Percentiles rank a stretch among this genome's conserved stretches.
Conservation (phyloP, 345 rosid species). For the Chamaenerion angustifolium region DNA sequence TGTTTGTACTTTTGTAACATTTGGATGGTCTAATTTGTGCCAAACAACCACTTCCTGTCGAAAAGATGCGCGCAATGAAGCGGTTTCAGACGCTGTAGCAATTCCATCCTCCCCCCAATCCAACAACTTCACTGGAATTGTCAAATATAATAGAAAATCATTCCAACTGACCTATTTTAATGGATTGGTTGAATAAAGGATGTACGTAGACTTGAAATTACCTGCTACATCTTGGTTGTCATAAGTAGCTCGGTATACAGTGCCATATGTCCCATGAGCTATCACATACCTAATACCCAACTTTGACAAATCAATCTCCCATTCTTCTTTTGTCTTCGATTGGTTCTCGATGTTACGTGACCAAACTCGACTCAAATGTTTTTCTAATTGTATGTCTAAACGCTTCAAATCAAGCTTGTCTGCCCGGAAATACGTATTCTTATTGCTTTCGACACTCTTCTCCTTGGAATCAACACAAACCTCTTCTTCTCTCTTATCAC, state of each 20-base stretch:
- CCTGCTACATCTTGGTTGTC: constrained; percentile 86
- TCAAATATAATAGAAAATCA: too few species aligned
- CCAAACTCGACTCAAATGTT: constrained; percentile 56
- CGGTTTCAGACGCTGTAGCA: constrained; percentile 50
- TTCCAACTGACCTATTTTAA: too few species aligned
- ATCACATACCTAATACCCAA: constrained; percentile 40
- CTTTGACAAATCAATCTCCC: constrained; percentile 91
- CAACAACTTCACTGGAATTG: constrained; percentile 61
- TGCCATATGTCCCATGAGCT: constrained; percentile 83
- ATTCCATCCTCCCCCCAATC: constrained; percentile 85
- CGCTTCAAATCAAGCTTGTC: constrained; percentile 71
- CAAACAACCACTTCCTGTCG: constrained; percentile 90
- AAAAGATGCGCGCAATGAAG: constrained; percentile 66
- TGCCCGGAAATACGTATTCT: constrained; percentile 45
- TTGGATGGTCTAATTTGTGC: constrained; percentile 87
- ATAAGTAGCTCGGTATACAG: constrained; percentile 57
- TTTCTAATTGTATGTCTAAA: constrained; percentile 76
- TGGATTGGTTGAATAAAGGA: too few species aligned
- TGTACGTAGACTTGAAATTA: constrained; percentile 11
- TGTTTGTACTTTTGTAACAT: constrained; percentile 63
- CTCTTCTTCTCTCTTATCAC: constrained; percentile 2
- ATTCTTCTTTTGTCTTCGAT: constrained; percentile 40
- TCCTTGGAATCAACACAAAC: constrained; percentile 9
- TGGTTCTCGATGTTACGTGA: constrained; percentile 22
- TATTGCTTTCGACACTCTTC: too few species aligned